phyloP scores from a whole-genome alignment of 1,284 basidiomycete species.

The Ustilago hordei region DNA sequence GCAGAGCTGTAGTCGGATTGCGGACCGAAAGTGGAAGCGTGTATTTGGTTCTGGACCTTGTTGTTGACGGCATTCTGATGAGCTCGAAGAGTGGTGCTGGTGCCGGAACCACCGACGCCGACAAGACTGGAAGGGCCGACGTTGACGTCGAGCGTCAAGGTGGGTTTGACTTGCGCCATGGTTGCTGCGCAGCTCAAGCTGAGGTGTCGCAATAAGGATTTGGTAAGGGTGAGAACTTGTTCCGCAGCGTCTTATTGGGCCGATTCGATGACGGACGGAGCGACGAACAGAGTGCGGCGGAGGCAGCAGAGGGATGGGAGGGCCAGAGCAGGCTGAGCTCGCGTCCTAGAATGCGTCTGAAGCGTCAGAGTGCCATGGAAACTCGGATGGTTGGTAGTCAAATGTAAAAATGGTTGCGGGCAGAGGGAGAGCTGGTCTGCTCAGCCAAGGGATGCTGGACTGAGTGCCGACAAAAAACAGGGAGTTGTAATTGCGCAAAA shows the following conservation, averaged over 20 bases:
- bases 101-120: conserved; percentile 49
- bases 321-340: neutral
- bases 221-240: neutral
- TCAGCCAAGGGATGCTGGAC: neutral
- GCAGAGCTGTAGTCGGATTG: conserved; percentile 21
- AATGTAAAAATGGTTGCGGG: neutral
- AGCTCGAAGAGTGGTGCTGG: conserved; percentile 45
- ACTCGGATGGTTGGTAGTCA: neutral
- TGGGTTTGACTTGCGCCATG: conserved; percentile 60
- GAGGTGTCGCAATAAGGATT: neutral
- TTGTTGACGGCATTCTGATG: conserved; percentile 44
- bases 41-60: conserved; percentile 46
- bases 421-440: neutral
- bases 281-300: too few species aligned
- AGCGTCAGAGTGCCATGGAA: neutral
- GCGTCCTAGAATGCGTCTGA: neutral
- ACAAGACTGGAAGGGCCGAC: conserved; percentile 34
- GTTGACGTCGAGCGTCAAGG: conserved; percentile 62
- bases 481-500: neutral
- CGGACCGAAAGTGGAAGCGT: conserved; percentile 50
- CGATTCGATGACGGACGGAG: too few species aligned
- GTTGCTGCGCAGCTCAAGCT: neutral
- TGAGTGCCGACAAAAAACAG: neutral
- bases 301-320: neutral
- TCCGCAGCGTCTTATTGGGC: neutral